Conservation (phyloP, 441 rosid species). For the Jatropha multifida region DNA sequence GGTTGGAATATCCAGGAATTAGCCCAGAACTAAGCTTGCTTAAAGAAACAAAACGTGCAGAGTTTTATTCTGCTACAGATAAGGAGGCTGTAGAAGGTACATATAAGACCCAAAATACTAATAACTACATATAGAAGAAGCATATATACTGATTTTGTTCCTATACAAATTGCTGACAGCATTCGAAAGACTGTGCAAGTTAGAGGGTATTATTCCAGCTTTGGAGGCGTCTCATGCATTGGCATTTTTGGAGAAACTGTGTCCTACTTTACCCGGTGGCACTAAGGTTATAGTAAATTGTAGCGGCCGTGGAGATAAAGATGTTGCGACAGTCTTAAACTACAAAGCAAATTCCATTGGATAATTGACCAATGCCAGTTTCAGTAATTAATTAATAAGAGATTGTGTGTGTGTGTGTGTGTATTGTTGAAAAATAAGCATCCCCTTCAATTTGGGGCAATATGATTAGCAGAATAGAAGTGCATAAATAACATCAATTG, state of each 20-base stretch:
- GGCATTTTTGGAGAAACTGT: conserved; percentile 66
- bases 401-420: too few species aligned
- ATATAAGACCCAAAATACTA: background rate
- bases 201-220: conserved; percentile 80
- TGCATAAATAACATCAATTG: too few species aligned
- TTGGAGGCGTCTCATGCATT: conserved; percentile 75
- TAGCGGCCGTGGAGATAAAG: conserved; percentile 79
- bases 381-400: background rate
- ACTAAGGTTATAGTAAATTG: conserved; percentile 61
- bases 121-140: background rate
- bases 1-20: conserved; percentile 76
- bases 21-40: conserved; percentile 77
- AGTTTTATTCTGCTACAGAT: conserved; percentile 61
- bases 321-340: conserved; percentile 41
- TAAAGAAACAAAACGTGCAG: conserved; percentile 63
- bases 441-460: background rate
- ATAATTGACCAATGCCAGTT: background rate
- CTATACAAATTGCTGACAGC: conserved; percentile 32
- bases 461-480: too few species aligned
- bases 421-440: background rate
- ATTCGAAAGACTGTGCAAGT: conserved; percentile 42
- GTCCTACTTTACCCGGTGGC: conserved; percentile 49
- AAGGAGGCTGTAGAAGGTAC: conserved; percentile 71
- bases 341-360: background rate
- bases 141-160: background rate